Conservation (phyloP, 2,329 filamentous ascomycete species). For the Apiospora malaysiana region DNA sequence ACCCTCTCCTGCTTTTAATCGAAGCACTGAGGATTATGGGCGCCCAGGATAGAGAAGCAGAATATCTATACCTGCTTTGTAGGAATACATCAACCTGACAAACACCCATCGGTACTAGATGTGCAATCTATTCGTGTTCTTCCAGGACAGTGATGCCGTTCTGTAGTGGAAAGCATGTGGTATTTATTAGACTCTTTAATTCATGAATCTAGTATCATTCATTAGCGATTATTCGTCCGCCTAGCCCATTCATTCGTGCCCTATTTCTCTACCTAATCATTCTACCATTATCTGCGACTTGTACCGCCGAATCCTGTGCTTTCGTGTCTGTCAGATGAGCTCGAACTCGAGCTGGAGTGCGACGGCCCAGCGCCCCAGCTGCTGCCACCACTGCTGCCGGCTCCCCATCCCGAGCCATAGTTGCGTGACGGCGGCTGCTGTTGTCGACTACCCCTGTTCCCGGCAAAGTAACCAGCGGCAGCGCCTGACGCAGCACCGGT, state of each 20-base stretch:
- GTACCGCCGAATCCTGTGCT: constrained; percentile 79
- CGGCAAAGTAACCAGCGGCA: constrained; percentile 71
- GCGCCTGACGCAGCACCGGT: constrained; percentile 70
- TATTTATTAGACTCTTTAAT: background rate
- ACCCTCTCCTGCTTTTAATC: background rate
- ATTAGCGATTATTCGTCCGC: background rate
- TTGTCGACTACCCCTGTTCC: constrained; percentile 51
- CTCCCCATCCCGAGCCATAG: constrained; percentile 40
- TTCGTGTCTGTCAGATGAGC: constrained; percentile 59
- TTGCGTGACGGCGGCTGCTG: constrained; percentile 29
- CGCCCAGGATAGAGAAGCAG: constrained; percentile 20
- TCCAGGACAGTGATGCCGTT: background rate
- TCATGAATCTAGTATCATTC: background rate
- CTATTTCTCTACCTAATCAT: background rate
- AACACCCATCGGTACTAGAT: background rate
- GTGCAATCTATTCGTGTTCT: background rate
- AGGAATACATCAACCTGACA: constrained; percentile 15
- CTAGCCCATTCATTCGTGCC: background rate
- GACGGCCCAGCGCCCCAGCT: constrained; percentile 42
- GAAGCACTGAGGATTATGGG: background rate
- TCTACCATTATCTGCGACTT: constrained; percentile 53
- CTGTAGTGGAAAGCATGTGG: background rate
- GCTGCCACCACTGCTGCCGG: constrained; percentile 36
- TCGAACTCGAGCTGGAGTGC: constrained; percentile 43
- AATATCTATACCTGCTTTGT: constrained; percentile 1